Evolutionary conservation across 1,284 basidiomycete species (phyloP), one percentile per base, ranked within the genome.

Genomic region (Sanghuangporus weigelae): DNA sequence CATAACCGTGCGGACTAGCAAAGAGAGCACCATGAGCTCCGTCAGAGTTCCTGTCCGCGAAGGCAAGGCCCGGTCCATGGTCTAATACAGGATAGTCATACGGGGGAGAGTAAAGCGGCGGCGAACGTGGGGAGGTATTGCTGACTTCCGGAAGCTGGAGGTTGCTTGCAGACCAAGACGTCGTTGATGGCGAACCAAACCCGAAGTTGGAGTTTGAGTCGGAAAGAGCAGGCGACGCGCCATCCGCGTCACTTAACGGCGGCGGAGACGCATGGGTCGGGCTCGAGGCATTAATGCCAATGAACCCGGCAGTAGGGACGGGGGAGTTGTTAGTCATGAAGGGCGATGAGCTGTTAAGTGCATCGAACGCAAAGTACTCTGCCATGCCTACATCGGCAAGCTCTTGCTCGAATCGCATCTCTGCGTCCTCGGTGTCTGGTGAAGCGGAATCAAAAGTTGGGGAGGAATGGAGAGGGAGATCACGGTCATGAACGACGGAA

Each of bases 401-500:
- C 42, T 63, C 48, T 31, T 21, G 42, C 56, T 60, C 50, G 35
- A 60, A 60, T 35, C 39, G 51, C 21, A 40, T 26, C 21, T 62
- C 54, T 12, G 58, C 39, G 49, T 53, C 58, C 48, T 59, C 49
- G 16, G 19, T 2, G 49, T 57, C 57, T 31, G 56, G n/a, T 48
- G 55, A 21, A 11, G 44, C 57, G 62, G 62, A 59, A 59, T 53
- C 57, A 51, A 56, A 64, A 53, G 11, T 19, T 14, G 57, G 10
- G 58, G 55, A 49, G 86, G 82, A 65, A 85, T 77, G 3, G 86
- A 84, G 60, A 42, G 31, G 50, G 36, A 10, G 51, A 44, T 56
- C 44, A 21, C 23, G 21, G 58, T 39, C 16, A 55, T 54, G 60
- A 35, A 16, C 40, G 60, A 42, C 53, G 53, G 60, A 48, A 35